These are phyloP conservation scores for Pyrenophora teres DNA, from an alignment of 2,329 filamentous ascomycete species.

Conservation along the genomic window DNA sequence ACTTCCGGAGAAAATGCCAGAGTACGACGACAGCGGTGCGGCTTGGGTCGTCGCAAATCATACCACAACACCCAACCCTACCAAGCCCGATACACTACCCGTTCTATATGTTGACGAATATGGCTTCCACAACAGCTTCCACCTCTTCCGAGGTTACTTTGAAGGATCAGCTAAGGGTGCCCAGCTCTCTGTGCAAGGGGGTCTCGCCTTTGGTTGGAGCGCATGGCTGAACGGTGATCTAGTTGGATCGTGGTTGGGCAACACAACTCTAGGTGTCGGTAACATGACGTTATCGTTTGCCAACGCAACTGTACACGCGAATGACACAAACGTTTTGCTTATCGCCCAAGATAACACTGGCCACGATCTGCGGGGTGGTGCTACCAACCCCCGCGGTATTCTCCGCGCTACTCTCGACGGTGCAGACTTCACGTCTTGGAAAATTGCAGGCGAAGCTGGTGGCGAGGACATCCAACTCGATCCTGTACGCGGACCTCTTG, in stretches of 20 bases:
- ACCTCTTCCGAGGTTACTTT: conserved; percentile 51
- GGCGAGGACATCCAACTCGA: conserved; percentile 57
- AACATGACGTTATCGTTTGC: conserved; percentile 56
- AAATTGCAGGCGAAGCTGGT: conserved; percentile 62
- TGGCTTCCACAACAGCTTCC: conserved; percentile 49
- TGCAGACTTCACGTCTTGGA: conserved; percentile 58
- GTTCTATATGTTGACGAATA: conserved; percentile 52
- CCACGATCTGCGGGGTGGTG: conserved; percentile 59
- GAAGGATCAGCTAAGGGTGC: conserved; percentile 49
- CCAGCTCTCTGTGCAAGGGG: conserved; percentile 59
- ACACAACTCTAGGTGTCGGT: conserved; percentile 46
- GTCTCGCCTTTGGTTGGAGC: conserved; percentile 61
- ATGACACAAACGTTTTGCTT: conserved; percentile 55
- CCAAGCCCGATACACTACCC: conserved; percentile 46
- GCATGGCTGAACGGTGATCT: conserved; percentile 63
- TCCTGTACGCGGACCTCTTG: conserved; percentile 59
- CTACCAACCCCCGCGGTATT: conserved; percentile 58
- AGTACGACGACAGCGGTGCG: conserved; percentile 52
- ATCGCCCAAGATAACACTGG: conserved; percentile 65
- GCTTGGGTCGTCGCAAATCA: conserved; percentile 52
- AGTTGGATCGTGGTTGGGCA: conserved; percentile 61
- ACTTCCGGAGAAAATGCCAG: conserved; percentile 53
- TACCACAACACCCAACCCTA: conserved; percentile 45
- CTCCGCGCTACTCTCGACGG: conserved; percentile 57
- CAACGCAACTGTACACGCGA: conserved; percentile 52